Conservation (phyloP, 345 rosid species). For the Heritiera littoralis region DNA sequence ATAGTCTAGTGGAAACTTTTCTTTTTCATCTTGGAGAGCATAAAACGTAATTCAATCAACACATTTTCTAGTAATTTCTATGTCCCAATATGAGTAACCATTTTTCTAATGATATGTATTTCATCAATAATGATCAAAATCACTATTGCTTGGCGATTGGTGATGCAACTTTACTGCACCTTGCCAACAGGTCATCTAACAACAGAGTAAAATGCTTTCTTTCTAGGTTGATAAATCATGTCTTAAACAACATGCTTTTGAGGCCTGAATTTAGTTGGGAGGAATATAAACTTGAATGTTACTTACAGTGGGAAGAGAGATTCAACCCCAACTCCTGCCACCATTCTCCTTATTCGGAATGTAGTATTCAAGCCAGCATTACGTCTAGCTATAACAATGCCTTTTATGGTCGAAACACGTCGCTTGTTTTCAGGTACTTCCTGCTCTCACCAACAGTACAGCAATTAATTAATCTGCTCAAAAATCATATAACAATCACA, state of each 20-base stretch:
- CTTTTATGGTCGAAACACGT: constrained; percentile 69
- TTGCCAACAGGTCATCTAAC: not conserved
- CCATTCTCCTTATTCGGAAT: constrained; percentile 85
- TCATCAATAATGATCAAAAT: not conserved
- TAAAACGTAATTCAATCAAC: not conserved
- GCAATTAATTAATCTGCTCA: constrained; percentile 12
- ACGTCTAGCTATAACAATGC: constrained; percentile 91
- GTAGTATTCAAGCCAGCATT: constrained; percentile 88
- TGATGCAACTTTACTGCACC: not conserved
- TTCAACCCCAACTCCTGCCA: constrained; percentile 91
- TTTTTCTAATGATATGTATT: not conserved
- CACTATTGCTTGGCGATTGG: not conserved
- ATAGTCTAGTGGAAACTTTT: not conserved
- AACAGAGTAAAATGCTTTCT: not conserved
- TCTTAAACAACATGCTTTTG: not conserved
- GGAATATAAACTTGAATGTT: not conserved
- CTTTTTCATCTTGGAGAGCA: not conserved
- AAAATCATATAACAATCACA: not conserved
- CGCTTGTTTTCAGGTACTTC: constrained; percentile 96
- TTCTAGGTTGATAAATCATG: not conserved
- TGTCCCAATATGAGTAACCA: not conserved
- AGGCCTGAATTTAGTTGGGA: not conserved
- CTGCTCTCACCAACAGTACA: constrained; percentile 42
- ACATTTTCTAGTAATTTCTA: not conserved
- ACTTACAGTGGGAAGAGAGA: constrained; percentile 90